Base-by-base conservation (phyloP, 106 monocot genomes). In the Allium fistulosum region DNA sequence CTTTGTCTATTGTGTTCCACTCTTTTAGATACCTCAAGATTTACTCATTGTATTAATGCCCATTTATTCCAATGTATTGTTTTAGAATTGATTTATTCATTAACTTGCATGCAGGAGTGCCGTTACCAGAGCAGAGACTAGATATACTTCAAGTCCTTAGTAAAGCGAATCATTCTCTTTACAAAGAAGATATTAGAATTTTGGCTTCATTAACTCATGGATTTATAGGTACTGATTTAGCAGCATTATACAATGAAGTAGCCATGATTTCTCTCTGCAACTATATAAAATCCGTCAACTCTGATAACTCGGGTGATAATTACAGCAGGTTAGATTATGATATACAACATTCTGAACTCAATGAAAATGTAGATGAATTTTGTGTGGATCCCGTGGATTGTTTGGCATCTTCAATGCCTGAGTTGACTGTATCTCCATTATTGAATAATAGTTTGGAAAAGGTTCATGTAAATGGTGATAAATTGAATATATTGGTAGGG, bases 211-310 rank as follows among this genome's bases (percentile, higher is more conserved):
- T 59, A 18, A 90, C 97, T 26, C 97, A 99, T 90, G 97, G 93
- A 26, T 99, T 99, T 83, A 90, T 99, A 2, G 97, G 93, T 77
- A 90, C 93, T 77, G 97, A 99, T 85, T 79, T 99, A 53, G 82
- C 82, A 69, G 87, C 93, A 68, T 85, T 99, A 65, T 93, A 93
- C 72, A 93, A 93, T 71, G 97, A 99, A 68, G 97, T 89, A 67
- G 90, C 85, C 71, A 74, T 90, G 77, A 76, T 65, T 63, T 65
- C 90, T 58, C 82, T 99, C 73, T 82, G 82, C 61, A 84, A 76
- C 10, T 53, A 80, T 81, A 79, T 89, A 49, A 75, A 69, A 50
- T 49, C 51, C 50, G 74, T 71, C 75, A 56, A 49, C 37, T 64
- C 27, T 53, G 22, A 28, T 46, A 69, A 22, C 22, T 22, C 0